These are phyloP conservation scores for Phytopythium oedochilum DNA, from an alignment of 352 stramenopile species.

Conservation along the genomic window DNA sequence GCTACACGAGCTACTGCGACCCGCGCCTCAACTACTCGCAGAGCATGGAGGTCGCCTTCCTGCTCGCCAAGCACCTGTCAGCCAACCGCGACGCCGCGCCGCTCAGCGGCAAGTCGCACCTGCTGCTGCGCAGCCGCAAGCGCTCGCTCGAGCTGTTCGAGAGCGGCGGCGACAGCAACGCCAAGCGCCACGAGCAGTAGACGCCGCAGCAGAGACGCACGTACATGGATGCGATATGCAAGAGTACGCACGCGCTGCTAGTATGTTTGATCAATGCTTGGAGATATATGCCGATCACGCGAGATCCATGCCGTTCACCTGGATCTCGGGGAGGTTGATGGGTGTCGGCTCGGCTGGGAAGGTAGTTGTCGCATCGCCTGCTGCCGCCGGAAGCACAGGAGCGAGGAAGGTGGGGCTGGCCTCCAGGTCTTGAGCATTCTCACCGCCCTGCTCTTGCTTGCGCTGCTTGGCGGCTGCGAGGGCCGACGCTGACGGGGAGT, in stretches of 20 bases:
- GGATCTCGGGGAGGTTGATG: background rate
- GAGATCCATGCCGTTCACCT: slow-evolving; percentile 3
- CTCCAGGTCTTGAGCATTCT: slow-evolving; percentile 7
- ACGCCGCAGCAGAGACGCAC: background rate
- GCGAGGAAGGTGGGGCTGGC: background rate
- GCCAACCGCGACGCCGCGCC: slow-evolving; percentile 60
- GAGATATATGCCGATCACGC: background rate
- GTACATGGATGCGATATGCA: background rate
- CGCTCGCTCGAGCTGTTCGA: slow-evolving; percentile 42
- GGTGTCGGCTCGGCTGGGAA: background rate
- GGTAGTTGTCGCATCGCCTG: background rate
- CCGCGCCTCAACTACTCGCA: slow-evolving; percentile 98
- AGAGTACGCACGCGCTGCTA: background rate
- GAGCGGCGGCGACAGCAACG: slow-evolving; percentile 14
- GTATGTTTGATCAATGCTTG: background rate
- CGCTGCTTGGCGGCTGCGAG: slow-evolving; percentile 23
- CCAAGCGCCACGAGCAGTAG: slow-evolving; percentile 29
- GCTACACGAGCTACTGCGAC: slow-evolving; percentile 98
- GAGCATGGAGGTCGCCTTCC: slow-evolving; percentile 97
- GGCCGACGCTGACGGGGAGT: slow-evolving; percentile 38
- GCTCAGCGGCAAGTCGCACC: slow-evolving; percentile 42
- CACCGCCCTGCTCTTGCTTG: slow-evolving; percentile 5
- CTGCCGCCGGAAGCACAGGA: background rate
- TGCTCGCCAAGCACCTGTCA: slow-evolving; percentile 91
- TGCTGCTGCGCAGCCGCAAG: slow-evolving; percentile 39